Evolutionary conservation across 83 land plant genomes (phyloP).

Genomic region (Thuja plicata): DNA sequence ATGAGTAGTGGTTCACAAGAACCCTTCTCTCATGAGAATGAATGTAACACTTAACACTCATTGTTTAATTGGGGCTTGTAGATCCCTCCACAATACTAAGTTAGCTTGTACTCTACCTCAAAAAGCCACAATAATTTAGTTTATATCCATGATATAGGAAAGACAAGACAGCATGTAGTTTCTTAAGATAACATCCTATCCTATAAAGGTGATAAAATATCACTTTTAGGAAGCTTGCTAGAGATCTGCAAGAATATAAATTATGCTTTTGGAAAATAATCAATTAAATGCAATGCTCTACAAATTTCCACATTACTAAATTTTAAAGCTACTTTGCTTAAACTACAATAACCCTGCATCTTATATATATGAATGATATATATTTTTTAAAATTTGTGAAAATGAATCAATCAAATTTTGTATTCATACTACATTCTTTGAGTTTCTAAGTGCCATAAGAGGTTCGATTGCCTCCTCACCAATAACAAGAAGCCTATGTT

Average conservation of each 20-base stretch:
- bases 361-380: not conserved
- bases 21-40: too few relatives aligned
- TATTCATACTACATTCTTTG: not conserved
- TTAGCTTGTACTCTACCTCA: not conserved
- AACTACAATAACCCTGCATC: not conserved
- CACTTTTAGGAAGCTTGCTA: not conserved
- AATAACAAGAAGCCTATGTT: constrained; percentile 43
- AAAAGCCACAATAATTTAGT: not conserved
- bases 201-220: not conserved
- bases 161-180: not conserved
- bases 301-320: not conserved
- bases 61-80: too few relatives aligned
- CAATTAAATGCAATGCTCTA: not conserved
- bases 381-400: not conserved
- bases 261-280: not conserved
- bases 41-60: too few relatives aligned
- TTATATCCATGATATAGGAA: too few relatives aligned
- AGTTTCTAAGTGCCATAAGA: constrained; percentile 52
- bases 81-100: not conserved
- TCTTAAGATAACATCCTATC: not conserved
- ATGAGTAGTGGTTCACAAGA: too few relatives aligned
- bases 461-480: constrained; percentile 68
- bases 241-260: not conserved
- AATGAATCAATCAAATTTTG: not conserved
- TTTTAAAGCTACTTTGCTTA: not conserved